Conservation (phyloP, 345 rosid species). For the Syzygium aqueum region DNA sequence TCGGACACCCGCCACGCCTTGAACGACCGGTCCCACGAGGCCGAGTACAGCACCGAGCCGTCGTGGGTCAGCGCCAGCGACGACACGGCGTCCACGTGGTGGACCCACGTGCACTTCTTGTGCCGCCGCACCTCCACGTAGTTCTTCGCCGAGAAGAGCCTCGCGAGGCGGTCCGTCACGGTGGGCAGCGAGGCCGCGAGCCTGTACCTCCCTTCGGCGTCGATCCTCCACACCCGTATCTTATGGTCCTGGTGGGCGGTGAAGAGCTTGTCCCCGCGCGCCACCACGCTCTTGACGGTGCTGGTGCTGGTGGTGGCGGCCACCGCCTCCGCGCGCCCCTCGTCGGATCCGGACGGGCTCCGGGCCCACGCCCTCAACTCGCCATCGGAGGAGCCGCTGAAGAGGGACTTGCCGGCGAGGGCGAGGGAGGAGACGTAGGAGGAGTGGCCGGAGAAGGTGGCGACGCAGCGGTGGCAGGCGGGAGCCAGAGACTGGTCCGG, state of each 20-base stretch:
- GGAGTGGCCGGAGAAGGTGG: conserved; percentile 39
- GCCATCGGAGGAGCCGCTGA: conserved; percentile 43
- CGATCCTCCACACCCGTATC: conserved; percentile 59
- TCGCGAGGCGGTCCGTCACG: conserved; percentile 36
- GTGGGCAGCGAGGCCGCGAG: conserved; percentile 58
- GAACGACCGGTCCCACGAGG: conserved; percentile 71
- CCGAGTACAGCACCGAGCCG: conserved; percentile 50
- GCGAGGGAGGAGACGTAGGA: conserved; percentile 46
- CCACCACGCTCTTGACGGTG: conserved; percentile 48
- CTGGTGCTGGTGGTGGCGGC: conserved; percentile 18
- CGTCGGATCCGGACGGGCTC: conserved; percentile 2
- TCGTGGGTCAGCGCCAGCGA: conserved; percentile 37
- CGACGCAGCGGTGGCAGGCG: conserved; percentile 25
- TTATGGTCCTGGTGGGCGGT: conserved; percentile 73
- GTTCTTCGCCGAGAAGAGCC: conserved; percentile 32
- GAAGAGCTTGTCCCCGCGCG: conserved; percentile 37
- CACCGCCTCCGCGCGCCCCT: not conserved
- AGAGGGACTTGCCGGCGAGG: conserved; percentile 29
- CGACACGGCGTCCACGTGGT: conserved; percentile 69
- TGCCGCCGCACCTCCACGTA: conserved; percentile 65
- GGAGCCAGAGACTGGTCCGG: not conserved
- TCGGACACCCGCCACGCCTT: conserved; percentile 62
- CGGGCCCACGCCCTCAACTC: conserved; percentile 44
- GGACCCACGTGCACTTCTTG: conserved; percentile 67
- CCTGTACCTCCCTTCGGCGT: conserved; percentile 10